Base-by-base conservation (phyloP, 345 rosid genomes). In the Populus alba region DNA sequence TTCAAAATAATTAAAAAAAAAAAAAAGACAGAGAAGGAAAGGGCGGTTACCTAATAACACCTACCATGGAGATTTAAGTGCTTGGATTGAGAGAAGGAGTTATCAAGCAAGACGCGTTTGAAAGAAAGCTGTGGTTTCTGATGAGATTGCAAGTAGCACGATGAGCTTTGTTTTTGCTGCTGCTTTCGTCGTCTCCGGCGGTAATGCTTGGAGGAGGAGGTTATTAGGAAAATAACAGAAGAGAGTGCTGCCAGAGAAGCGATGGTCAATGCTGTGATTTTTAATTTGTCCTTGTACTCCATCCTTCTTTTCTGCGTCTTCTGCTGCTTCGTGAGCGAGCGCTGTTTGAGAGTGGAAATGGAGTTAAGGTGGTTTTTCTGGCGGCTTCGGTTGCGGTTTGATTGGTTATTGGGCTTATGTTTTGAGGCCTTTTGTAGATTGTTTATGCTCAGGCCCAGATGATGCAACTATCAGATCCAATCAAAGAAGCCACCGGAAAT, bases 51-150 rank as follows among this genome's bases (percentile, higher is more conserved):
- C 87, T 65, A 31, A 3, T 6, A 35, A 72, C 76, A 41, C 15
- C 47, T 41, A 27, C 51, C 78, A 38, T 67, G 65, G 77, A 68
- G 78, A 71, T 87, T 88, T 71, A 89, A 83, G 83, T 92, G 97
- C 82, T 88, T 93, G 87, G 92, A 95, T 18, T 80, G 87, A 81
- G 93, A 88, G 70, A 86, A 93, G n/a, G 95, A 91, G 80, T 95
- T 95, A 77, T 95, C 98, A 0, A 97, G 93, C 72, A 92, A 85
- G 78, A 92, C 87, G 27, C 94, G 91, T 86, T 91, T 92, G 87
- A 93, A 95, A 25, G 79, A 41, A 62, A 80, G 72, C 84, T 95
- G 98, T 0, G 95, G 95, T 85, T 91, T 93, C 22, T 65, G 79
- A 9, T 90, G 91, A n/a, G 92, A 78, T 62, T 87, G 93, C 53